Percentiles rank a stretch among this genome's conserved stretches.
Evolutionary conservation across 2,329 filamentous ascomycete genomes (phyloP).

Genomic region (Diaporthe amygdali): DNA sequence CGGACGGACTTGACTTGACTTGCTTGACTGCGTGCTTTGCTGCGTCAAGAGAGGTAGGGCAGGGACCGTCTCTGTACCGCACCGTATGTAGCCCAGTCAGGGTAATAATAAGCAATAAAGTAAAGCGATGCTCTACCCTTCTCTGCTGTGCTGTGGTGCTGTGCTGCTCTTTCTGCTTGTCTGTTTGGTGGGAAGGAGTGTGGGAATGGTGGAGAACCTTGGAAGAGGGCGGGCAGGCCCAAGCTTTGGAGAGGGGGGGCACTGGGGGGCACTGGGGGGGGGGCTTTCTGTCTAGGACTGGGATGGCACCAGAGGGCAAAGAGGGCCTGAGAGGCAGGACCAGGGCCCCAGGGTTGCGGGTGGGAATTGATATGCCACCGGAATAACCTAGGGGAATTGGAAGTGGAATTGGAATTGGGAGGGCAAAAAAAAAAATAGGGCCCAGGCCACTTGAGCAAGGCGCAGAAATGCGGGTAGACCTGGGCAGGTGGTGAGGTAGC

Average conservation of each 20-base stretch:
- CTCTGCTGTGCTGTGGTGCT: background rate
- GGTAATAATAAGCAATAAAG: background rate
- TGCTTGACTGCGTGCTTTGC: background rate
- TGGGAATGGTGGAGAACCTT: slow-evolving; percentile 5
- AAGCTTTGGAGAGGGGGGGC: background rate
- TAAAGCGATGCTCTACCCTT: background rate
- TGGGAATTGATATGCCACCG: background rate
- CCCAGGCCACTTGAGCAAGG: background rate
- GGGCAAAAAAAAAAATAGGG: background rate
- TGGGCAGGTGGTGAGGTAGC: background rate
- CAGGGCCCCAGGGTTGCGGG: background rate
- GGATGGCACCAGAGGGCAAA: background rate
- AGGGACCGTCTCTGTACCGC: background rate
- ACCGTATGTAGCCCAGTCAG: background rate
- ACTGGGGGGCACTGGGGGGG: background rate
- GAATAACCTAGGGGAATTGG: slow-evolving; percentile 3
- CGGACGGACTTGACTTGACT: background rate
- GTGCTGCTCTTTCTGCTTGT: background rate
- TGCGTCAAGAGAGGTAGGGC: background rate
- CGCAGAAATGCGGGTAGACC: background rate
- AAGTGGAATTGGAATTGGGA: background rate
- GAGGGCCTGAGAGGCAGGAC: background rate
- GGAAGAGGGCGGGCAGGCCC: slow-evolving; percentile 2
- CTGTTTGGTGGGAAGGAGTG: slow-evolving; percentile 7
- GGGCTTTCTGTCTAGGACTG: background rate